A percentile compares a stretch with the other conserved stretches of the same genome.
phyloP scores from a whole-genome alignment of 192 early-diverging fungal species.

The Martensiomyces pterosporus region DNA sequence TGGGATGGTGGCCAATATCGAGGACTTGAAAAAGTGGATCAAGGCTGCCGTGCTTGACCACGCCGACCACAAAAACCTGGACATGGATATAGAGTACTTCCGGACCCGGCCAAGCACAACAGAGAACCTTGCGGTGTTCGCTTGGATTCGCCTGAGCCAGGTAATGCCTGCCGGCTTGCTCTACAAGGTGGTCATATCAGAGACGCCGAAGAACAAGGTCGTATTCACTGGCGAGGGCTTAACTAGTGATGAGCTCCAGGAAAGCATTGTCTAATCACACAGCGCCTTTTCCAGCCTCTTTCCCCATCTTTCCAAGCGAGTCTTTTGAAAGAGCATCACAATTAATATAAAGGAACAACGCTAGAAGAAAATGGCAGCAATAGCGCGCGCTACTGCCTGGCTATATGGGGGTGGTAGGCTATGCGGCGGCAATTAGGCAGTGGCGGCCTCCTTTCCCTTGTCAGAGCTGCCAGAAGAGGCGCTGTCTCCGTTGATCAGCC shows the following conservation, averaged over 20 bases:
- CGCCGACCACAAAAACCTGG: slow-evolving; percentile 86
- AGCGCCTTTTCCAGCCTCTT: no score
- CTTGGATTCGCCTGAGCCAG: slow-evolving; percentile 59
- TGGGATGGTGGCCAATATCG: slow-evolving; percentile 86
- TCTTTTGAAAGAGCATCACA: no score
- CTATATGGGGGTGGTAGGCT: neutral
- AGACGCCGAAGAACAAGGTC: slow-evolving; percentile 47
- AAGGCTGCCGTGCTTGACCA: slow-evolving; percentile 66
- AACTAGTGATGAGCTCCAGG: slow-evolving; percentile 20
- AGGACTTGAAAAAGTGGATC: slow-evolving; percentile 75
- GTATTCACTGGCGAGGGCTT: slow-evolving; percentile 41
- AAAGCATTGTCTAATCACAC: slow-evolving; percentile 22
- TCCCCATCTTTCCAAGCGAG: no score
- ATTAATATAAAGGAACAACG: no score
- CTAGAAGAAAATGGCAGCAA: no score
- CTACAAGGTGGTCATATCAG: slow-evolving; percentile 36
- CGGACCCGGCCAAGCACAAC: slow-evolving; percentile 64
- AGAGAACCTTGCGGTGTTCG: slow-evolving; percentile 85
- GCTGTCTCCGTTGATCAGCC: slow-evolving; percentile 14
- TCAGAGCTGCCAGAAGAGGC: neutral
- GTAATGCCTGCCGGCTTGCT: slow-evolving; percentile 29
- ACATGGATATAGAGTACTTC: slow-evolving; percentile 80
- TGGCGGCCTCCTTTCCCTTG: slow-evolving; percentile 26
- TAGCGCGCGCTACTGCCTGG: no score
- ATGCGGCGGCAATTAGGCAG: slow-evolving; percentile 1